Conservation (phyloP, 148 eudicot genomes). For the Rheum nobile region DNA sequence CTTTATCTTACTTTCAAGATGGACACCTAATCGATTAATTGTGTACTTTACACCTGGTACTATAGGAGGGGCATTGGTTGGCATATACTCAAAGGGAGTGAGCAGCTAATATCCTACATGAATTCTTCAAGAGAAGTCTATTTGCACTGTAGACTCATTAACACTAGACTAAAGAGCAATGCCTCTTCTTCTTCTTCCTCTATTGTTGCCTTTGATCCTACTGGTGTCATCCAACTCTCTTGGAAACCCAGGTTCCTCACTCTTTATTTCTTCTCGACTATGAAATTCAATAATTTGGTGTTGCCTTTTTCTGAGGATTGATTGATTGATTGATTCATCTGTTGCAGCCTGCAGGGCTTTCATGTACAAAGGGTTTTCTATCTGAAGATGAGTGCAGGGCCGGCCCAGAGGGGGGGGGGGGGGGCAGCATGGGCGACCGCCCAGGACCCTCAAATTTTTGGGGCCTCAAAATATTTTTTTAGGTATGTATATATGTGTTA, state of each 20-base stretch:
- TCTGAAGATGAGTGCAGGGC: too few species aligned
- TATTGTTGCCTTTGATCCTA: constrained; percentile 45
- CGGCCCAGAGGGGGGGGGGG: too few species aligned
- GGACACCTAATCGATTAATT: background rate
- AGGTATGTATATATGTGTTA: too few species aligned
- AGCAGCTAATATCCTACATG: constrained; percentile 70
- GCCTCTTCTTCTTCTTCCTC: constrained; percentile 16
- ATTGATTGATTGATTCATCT: too few species aligned
- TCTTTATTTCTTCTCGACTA: too few species aligned
- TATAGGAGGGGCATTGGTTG: constrained; percentile 94
- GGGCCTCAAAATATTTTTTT: too few species aligned
- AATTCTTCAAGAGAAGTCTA: constrained; percentile 54
- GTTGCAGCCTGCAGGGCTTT: constrained; percentile 79
- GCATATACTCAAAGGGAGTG: constrained; percentile 90
- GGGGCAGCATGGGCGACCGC: too few species aligned
- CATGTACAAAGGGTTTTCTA: constrained; percentile 50
- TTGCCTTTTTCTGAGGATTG: background rate
- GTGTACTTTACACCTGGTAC: constrained; percentile 16
- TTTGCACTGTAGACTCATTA: constrained; percentile 88
- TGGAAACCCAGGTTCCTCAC: constrained; percentile 91
- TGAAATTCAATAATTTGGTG: too few species aligned
- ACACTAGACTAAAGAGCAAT: too few species aligned
- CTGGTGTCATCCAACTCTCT: constrained; percentile 73
- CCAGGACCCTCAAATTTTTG: too few species aligned
- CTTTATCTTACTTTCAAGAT: background rate